Percentiles rank a stretch among this genome's conserved stretches.
These are phyloP conservation scores for Chlorophyllum brunneum DNA, from an alignment of 768 basidiomycete genomes.

Conservation along the genomic window DNA sequence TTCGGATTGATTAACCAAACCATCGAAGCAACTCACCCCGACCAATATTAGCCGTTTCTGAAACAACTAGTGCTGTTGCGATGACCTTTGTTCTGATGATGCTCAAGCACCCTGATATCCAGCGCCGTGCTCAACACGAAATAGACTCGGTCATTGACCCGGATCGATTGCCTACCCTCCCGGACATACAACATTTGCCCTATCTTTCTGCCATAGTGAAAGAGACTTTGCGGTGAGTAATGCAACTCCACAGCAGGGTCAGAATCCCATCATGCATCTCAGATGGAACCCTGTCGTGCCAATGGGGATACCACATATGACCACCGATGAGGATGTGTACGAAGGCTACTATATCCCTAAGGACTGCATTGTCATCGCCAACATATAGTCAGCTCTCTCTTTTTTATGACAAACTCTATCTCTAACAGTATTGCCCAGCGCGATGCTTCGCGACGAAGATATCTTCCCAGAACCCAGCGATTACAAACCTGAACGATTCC, in stretches of 20 bases:
- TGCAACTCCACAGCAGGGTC: background rate
- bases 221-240: slow-evolving; percentile 18
- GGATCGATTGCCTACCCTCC: slow-evolving; percentile 20
- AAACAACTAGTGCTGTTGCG: background rate
- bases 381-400: slow-evolving; percentile 8
- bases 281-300: background rate
- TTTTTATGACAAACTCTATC: background rate
- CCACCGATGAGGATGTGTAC: slow-evolving; percentile 5
- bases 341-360: slow-evolving; percentile 14
- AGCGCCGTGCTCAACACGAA: slow-evolving; percentile 19
- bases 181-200: slow-evolving; percentile 16
- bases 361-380: slow-evolving; percentile 6
- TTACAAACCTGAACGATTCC: slow-evolving; percentile 21
- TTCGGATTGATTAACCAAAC: background rate
- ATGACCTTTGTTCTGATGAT: slow-evolving; percentile 16
- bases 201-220: slow-evolving; percentile 22
- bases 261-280: background rate
- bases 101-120: slow-evolving; percentile 17
- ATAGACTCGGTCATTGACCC: slow-evolving; percentile 20
- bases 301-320: background rate
- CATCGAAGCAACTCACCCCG: background rate
- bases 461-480: slow-evolving; percentile 16
- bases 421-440: slow-evolving; percentile 10
- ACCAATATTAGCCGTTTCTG: background rate
- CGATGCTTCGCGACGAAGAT: slow-evolving; percentile 19